Evolutionary conservation across 192 early-diverging fungal genomes (phyloP).

Genomic region (Coemansia sp.): DNA sequence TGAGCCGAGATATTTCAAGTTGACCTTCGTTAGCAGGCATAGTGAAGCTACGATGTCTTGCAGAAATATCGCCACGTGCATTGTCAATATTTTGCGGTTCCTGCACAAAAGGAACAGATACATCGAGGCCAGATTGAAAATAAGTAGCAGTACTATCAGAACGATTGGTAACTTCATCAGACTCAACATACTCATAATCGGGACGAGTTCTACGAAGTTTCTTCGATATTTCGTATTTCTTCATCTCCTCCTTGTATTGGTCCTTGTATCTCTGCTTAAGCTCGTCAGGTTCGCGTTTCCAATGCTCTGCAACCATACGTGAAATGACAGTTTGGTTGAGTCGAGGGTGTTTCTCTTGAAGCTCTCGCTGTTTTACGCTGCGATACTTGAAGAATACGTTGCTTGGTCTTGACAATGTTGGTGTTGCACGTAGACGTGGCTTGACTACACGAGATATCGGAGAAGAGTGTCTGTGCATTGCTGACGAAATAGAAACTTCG

Average conservation of each 20-base stretch:
- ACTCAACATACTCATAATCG: conserved; percentile 12
- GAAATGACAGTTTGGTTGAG: conserved; percentile 55
- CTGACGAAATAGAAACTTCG: conserved; percentile 2
- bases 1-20: conserved; percentile 24
- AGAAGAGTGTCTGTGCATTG: conserved; percentile 10
- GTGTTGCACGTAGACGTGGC: conserved; percentile 1
- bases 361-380: conserved; percentile 43
- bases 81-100: background rate
- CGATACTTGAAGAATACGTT: conserved; percentile 60
- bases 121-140: background rate
- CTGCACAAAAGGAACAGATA: background rate
- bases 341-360: conserved; percentile 40
- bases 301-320: conserved; percentile 52
- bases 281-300: conserved; percentile 41
- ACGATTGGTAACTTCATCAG: background rate
- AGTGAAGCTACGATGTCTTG: conserved; percentile 27
- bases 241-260: conserved; percentile 45
- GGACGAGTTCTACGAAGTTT: conserved; percentile 12
- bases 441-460: conserved; percentile 20
- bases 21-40: conserved; percentile 16
- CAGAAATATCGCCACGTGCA: background rate
- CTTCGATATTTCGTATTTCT: conserved; percentile 47
- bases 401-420: conserved; percentile 28
- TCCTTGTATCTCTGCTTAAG: conserved; percentile 46
- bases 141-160: conserved; percentile 1